A percentile compares a stretch with the other conserved stretches of the same genome.
Evolutionary conservation across 495 filamentous ascomycete genomes (phyloP).

Genomic region (Aspergillus olivimuriae): DNA sequence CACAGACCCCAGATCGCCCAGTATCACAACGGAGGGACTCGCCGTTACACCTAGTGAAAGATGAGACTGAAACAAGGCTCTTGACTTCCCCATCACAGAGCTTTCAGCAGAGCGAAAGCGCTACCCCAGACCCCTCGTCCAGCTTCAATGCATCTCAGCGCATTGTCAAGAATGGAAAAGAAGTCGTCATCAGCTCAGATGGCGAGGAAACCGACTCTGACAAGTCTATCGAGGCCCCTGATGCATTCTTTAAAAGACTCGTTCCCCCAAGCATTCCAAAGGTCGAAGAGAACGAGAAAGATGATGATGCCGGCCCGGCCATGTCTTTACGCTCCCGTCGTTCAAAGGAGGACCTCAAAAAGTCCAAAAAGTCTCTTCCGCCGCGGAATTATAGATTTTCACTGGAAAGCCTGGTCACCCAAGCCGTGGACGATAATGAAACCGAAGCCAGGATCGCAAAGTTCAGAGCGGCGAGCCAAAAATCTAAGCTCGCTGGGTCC

Average conservation of each 20-base stretch:
- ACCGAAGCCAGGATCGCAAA: constrained; percentile 51
- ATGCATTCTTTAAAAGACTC: constrained; percentile 29
- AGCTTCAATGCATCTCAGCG: constrained; percentile 33
- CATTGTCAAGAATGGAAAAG: constrained; percentile 40
- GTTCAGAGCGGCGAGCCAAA: constrained; percentile 38
- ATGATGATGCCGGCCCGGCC: constrained; percentile 3
- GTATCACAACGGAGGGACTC: constrained; percentile 15
- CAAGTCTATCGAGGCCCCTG: constrained; percentile 40
- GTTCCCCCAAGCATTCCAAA: neutral
- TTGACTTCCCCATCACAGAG: constrained; percentile 17
- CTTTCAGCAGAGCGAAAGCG: constrained; percentile 5
- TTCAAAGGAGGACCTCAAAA: constrained; percentile 4
- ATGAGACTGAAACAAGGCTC: constrained; percentile 1
- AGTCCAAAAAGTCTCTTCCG: neutral
- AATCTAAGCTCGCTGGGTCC: constrained; percentile 5
- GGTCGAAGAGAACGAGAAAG: constrained; percentile 13
- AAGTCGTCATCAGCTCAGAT: constrained; percentile 62
- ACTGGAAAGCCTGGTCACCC: constrained; percentile 57
- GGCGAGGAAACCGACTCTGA: constrained; percentile 59
- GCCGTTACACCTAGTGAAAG: constrained; percentile 7
- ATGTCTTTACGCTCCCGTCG: constrained; percentile 11
- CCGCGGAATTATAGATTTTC: constrained; percentile 60
- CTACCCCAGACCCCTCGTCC: constrained; percentile 9
- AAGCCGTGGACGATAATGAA: constrained; percentile 50
- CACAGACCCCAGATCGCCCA: constrained; percentile 12